Conservation (phyloP, 73 alveolate species). For the Paramecium octaurelia region DNA sequence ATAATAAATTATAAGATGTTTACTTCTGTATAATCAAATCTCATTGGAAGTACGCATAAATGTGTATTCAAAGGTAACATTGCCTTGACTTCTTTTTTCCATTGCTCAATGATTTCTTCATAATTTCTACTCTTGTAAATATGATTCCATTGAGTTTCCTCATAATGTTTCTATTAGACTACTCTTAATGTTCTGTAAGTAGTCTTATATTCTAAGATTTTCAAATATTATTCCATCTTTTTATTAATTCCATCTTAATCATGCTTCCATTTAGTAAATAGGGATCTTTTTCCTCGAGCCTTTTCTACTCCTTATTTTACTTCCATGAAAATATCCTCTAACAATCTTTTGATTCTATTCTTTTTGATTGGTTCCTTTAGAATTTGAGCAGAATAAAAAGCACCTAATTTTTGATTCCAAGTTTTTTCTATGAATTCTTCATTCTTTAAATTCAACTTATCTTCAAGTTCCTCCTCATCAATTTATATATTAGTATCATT, state of each 20-base stretch:
- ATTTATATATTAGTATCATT: neutral
- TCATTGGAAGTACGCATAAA: conserved; percentile 9
- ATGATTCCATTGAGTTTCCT: conserved; percentile 14
- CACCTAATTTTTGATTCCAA: neutral
- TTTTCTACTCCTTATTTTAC: conserved; percentile 38
- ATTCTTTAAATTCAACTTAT: neutral
- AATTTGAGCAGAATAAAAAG: conserved; percentile 45
- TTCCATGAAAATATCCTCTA: conserved; percentile 45
- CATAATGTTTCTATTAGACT: conserved; percentile 1
- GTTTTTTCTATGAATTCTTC: neutral
- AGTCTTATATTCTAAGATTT: conserved; percentile 11
- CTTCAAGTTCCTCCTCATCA: neutral
- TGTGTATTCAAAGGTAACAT: neutral
- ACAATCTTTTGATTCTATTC: neutral
- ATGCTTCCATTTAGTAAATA: conserved; percentile 37
- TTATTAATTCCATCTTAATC: conserved; percentile 31
- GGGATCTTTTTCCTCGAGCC: conserved; percentile 2
- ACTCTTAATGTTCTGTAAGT: neutral
- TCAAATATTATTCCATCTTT: conserved; percentile 29
- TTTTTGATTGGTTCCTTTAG: conserved; percentile 24
- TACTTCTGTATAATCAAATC: conserved; percentile 36
- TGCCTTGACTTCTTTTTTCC: conserved; percentile 27
- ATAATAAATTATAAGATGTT: neutral
- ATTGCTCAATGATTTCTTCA: neutral
- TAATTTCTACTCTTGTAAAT: neutral